Percentiles rank a stretch among this genome's conserved stretches.
Conservation (phyloP, 2,329 filamentous ascomycete species). For the Parastagonospora nodorum region DNA sequence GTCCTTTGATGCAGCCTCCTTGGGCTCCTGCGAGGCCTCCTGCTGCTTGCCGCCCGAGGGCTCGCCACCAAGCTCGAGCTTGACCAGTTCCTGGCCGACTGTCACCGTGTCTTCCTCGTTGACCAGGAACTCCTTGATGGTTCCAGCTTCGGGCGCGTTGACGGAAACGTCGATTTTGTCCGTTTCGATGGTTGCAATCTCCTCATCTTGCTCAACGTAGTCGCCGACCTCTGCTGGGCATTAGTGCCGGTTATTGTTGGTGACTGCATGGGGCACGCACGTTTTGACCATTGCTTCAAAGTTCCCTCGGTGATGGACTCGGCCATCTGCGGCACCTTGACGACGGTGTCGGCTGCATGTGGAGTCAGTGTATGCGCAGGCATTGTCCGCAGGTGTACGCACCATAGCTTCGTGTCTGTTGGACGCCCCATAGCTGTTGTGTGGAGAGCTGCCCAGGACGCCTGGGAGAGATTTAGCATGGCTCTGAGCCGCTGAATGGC, state of each 20-base stretch:
- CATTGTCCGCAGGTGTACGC: not conserved
- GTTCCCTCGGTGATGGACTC: conserved; percentile 98
- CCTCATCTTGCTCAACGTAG: conserved; percentile 92
- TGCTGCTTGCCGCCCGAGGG: conserved; percentile 60
- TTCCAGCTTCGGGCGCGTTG: conserved; percentile 88
- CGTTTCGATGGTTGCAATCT: conserved; percentile 98
- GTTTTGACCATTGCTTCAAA: conserved; percentile 91
- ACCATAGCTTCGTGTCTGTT: conserved; percentile 46
- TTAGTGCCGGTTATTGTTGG: conserved; percentile 12
- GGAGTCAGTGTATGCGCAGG: conserved; percentile 2
- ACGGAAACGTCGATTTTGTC: conserved; percentile 99
- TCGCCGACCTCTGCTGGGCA: conserved; percentile 73
- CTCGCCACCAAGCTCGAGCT: conserved; percentile 72
- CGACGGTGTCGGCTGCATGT: conserved; percentile 70
- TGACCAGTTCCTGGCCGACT: conserved; percentile 89
- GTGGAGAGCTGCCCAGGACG: conserved; percentile 34
- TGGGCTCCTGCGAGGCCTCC: conserved; percentile 61
- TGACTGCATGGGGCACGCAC: conserved; percentile 39
- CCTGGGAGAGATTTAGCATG: conserved; percentile 27
- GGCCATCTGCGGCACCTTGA: conserved; percentile 97
- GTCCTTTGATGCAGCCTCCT: conserved; percentile 63
- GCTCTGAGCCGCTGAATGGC: conserved; percentile 10
- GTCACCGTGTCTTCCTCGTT: conserved; percentile 94
- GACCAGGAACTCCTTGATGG: conserved; percentile 88
- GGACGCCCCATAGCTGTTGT: conserved; percentile 31